Evolutionary conservation across 2,329 filamentous ascomycete species (phyloP), one percentile per base, ranked within the genome.

Genomic region (Ceratocystis papillata): DNA sequence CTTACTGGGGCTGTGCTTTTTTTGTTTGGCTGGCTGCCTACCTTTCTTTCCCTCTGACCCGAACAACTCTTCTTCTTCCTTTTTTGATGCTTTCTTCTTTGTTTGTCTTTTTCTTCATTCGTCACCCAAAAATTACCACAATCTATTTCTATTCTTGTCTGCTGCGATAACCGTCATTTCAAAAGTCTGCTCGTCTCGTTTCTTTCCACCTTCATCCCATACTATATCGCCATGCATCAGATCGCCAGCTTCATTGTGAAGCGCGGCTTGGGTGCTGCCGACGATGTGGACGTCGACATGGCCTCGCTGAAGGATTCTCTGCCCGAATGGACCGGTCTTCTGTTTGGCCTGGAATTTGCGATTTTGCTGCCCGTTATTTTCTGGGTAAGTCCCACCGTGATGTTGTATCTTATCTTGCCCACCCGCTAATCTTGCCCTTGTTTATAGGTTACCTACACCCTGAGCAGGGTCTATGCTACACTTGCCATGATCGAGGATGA

Each of bases 401-500:
- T 22, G 30, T 7, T 41, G 41, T 20, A 62, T n/a, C n/a, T 62
- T 20, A 62, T n/a, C n/a, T 45, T 22, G 7, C 2, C n/a, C 17
- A 8, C 5, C 25, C 48, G 15, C 48, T 66, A 57, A 63, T 41
- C 17, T 25, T 30, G 2, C 50, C 20, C 62, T 5, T 28, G 61
- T 2, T 50, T n/a, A 22, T 63, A 83, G 80, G 70, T 79, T 68
- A 70, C 73, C 65, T 85, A 85, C 75, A 81, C 81, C 8, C 72
- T 84, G 62, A 72, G 76, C 64, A 73, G 74, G 66, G 72, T 85
- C 71, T 81, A 79, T 71, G 78, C 81, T 57, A 78, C 80, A 65
- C 77, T 84, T 68, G 80, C 82, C 73, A 83, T 83, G 69, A 74
- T 84, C 70, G 82, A 85, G 71, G 80, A 84, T 74, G 81, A 83